Conservation (phyloP, 1,139 yeast genomes). For the Ogataea hybrid region DNA sequence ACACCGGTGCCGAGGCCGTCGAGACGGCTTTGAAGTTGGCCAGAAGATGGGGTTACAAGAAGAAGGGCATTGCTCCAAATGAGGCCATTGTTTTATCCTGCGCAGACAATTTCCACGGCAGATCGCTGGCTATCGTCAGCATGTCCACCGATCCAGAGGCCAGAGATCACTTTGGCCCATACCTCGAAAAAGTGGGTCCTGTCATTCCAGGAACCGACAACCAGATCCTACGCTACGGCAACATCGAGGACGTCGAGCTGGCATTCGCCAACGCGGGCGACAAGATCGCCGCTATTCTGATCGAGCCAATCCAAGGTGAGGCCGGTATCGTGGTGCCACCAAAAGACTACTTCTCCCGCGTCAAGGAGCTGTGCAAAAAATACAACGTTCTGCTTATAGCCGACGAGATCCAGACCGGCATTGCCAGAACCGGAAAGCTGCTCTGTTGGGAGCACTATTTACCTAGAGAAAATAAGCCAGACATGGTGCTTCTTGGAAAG, state of each 20-base stretch:
- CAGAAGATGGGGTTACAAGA: constrained; percentile 94
- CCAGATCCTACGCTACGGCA: constrained; percentile 68
- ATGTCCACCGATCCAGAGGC: constrained; percentile 98
- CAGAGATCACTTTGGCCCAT: constrained; percentile 86
- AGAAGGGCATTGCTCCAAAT: constrained; percentile 76
- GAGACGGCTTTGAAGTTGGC: constrained; percentile 94
- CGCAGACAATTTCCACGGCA: constrained; percentile 92
- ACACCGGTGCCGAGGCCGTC: constrained; percentile 98
- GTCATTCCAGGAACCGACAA: constrained; percentile 47
- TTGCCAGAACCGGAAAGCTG: constrained; percentile 95
- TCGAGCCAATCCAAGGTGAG: constrained; percentile 98
- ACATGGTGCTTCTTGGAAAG: constrained; percentile 83
- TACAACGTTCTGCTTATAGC: constrained; percentile 87
- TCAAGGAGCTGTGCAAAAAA: constrained; percentile 72
- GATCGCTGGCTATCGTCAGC: constrained; percentile 92
- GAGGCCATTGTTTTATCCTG: constrained; percentile 90
- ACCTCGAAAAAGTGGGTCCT: constrained; percentile 71
- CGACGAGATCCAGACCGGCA: constrained; percentile 97
- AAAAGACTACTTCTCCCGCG: constrained; percentile 69
- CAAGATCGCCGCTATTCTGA: constrained; percentile 83
- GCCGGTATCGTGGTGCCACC: constrained; percentile 98
- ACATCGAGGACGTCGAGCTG: constrained; percentile 79
- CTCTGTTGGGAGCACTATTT: constrained; percentile 77
- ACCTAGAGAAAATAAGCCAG: constrained; percentile 75
- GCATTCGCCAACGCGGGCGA: constrained; percentile 86